Conservation (phyloP, 1,284 basidiomycete species). For the Exobasidium rhododendri region DNA sequence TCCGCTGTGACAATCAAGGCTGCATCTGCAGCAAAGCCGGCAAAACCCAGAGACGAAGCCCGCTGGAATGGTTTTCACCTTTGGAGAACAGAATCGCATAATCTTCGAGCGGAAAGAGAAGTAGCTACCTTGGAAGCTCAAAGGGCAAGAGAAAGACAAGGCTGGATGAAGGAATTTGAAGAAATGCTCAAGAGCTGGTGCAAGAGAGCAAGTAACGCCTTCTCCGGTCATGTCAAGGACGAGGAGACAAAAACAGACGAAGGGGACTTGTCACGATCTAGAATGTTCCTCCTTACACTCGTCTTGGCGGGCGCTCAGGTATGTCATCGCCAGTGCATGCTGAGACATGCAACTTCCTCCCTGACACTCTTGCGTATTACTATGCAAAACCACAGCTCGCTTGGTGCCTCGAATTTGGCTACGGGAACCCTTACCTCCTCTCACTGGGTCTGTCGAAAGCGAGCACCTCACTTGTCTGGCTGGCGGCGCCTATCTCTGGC, state of each 20-base stretch:
- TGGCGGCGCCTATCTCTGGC: conserved; percentile 88
- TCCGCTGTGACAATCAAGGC: neutral
- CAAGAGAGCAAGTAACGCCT: too few species aligned
- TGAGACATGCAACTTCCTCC: neutral
- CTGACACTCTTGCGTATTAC: neutral
- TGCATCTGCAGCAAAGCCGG: neutral
- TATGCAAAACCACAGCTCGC: conserved; percentile 58
- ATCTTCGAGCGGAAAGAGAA: conserved; percentile 19
- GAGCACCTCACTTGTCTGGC: conserved; percentile 89
- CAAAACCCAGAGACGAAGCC: conserved; percentile 18
- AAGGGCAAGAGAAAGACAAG: neutral
- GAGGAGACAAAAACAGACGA: too few species aligned
- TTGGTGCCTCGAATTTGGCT: conserved; percentile 84
- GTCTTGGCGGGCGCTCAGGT: conserved; percentile 11
- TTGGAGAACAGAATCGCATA: conserved; percentile 37
- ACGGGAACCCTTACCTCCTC: conserved; percentile 89
- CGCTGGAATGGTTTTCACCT: conserved; percentile 37
- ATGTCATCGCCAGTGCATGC: neutral
- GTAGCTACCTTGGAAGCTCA: conserved; percentile 16
- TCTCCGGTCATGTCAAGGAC: too few species aligned
- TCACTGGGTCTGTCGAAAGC: conserved; percentile 84
- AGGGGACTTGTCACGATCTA: too few species aligned
- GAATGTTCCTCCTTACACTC: conserved; percentile 3
- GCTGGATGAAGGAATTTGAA: neutral
- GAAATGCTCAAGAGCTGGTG: neutral